These are phyloP conservation scores for Sporothrix globosa DNA, from an alignment of 2,329 filamentous ascomycete genomes.

Conservation along the genomic window DNA sequence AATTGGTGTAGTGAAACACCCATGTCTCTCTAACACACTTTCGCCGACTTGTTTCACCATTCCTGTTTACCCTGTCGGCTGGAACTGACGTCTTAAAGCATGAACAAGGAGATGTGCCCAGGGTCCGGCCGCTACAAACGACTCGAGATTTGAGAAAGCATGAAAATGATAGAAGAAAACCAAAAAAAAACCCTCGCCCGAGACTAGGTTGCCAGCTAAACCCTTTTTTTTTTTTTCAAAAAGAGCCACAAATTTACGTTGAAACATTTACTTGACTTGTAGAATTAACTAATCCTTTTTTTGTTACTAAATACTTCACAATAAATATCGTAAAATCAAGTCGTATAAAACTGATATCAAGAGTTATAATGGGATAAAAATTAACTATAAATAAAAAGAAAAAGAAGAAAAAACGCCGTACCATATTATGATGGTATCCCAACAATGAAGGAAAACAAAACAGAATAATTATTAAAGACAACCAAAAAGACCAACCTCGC, in stretches of 20 bases:
- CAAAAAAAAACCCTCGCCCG: background rate
- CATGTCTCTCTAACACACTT: background rate
- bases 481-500: background rate
- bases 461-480: slow-evolving; percentile 5
- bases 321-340: no score
- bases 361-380: background rate
- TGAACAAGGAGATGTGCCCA: background rate
- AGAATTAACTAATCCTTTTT: no score
- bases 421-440: slow-evolving; percentile 23
- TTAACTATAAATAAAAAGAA: slow-evolving; percentile 18
- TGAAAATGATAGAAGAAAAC: background rate
- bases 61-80: background rate
- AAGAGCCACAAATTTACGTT: background rate
- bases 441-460: background rate
- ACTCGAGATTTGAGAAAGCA: background rate
- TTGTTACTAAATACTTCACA: no score
- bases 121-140: background rate
- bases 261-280: background rate
- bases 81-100: background rate
- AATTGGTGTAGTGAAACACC: background rate
- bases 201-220: background rate
- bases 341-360: background rate
- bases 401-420: slow-evolving; percentile 4
- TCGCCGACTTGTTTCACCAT: background rate
- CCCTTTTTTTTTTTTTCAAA: background rate